Base-by-base conservation (phyloP, 2,329 filamentous ascomycete genomes). In the Rhexocercosporidium sp. region DNA sequence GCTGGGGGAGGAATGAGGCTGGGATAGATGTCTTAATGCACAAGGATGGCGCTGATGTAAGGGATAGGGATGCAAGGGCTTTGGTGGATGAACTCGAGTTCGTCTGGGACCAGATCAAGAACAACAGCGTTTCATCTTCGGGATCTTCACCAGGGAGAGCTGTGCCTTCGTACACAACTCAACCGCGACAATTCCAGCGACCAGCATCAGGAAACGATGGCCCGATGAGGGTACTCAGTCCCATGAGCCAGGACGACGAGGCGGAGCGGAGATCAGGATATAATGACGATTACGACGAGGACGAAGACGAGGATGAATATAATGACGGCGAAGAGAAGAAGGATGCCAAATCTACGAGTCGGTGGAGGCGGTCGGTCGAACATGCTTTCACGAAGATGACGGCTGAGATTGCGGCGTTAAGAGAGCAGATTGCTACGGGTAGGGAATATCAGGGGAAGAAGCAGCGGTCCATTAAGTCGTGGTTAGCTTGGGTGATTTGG, bases 41-140 rank as follows among this genome's bases (percentile, higher is more conserved):
- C 62, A 49, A 29, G 16, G 20, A 61, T 56, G 47, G 66, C 59
- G 49, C 69, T 72, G 25, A 70, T 68, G 51, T 6, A 41, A 56
- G 64, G 34, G 29, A 63, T 71, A 90, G 87, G 59, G 94, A 97
- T 77, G 93, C 93, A 8, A 87, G 90, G 67, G 94, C 97, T 79
- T 85, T 99, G 46, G 94, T 98, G 44, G 86, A 90, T 11, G 96
- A 99, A 79, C 87, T 99, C n/a, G 96, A 99, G 80, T 99, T 98
- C 75, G 95, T 99, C 46, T 99, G 96, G 96, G 94, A 97, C 74
- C 96, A 98, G 79, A 95, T 99, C 74, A 97, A 96, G 79, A 91
- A 91, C 73, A 97, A 95, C 75, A 88, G 88, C 12, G 88, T 90
- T 3, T 88, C 86, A 20, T 89, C 90, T 44, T 81, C 89, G 46